Evolutionary conservation across 768 basidiomycete species (phyloP).

Genomic region (Xerocomus potaroensis): DNA sequence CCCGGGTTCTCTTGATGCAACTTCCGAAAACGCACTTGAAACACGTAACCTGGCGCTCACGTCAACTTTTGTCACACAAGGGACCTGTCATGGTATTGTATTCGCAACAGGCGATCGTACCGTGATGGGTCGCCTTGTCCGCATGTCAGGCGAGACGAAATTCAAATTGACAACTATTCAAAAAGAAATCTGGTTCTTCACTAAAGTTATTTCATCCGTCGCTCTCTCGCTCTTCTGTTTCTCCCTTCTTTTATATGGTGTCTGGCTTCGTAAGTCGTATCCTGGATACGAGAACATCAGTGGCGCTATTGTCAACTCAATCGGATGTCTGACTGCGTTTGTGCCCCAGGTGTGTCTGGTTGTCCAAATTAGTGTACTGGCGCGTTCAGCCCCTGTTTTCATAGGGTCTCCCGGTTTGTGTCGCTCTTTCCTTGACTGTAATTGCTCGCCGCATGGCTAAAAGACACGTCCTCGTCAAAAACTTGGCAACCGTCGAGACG

Average conservation of each 20-base stretch:
- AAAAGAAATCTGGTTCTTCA: constrained; percentile 47
- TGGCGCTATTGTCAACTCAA: constrained; percentile 35
- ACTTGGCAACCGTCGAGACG: constrained; percentile 50
- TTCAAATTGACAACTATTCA: constrained; percentile 46
- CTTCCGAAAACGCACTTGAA: constrained; percentile 47
- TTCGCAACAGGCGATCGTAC: constrained; percentile 43
- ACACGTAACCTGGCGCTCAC: constrained; percentile 47
- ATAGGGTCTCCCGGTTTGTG: constrained; percentile 38
- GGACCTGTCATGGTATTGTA: constrained; percentile 38
- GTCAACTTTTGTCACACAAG: constrained; percentile 40
- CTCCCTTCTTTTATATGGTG: constrained; percentile 39
- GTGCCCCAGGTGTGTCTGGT: constrained; percentile 34
- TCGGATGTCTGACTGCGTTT: constrained; percentile 39
- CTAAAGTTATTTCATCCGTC: constrained; percentile 44
- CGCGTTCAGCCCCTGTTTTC: not conserved
- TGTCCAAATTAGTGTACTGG: not conserved
- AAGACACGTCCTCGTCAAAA: constrained; percentile 46
- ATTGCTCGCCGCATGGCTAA: constrained; percentile 46
- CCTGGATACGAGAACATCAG: constrained; percentile 35
- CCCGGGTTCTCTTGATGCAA: constrained; percentile 42
- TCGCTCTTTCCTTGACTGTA: constrained; percentile 50
- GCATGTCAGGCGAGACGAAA: constrained; percentile 45
- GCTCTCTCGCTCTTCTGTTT: constrained; percentile 39
- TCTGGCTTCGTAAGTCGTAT: constrained; percentile 37
- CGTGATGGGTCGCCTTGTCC: constrained; percentile 52